Conservation (phyloP, 352 stramenopile genomes). For the Phytophthora vignae region DNA sequence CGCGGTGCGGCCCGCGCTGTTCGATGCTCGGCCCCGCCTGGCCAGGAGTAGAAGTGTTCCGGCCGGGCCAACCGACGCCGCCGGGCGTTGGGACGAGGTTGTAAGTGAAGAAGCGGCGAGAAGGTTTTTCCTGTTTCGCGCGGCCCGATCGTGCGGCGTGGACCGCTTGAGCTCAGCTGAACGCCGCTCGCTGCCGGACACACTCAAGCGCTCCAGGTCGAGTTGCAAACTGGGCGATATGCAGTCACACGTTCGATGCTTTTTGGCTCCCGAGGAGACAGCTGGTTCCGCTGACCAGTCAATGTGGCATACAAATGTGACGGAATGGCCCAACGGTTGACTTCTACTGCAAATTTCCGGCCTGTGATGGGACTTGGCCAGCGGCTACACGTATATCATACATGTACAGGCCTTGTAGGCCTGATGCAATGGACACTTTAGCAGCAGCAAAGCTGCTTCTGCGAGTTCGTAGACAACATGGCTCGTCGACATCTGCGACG, state of each 20-base stretch:
- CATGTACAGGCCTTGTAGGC: too few relatives aligned
- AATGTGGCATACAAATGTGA: neutral
- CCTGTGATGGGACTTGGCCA: too few relatives aligned
- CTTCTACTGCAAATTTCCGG: neutral
- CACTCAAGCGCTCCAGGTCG: neutral
- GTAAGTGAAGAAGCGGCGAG: neutral
- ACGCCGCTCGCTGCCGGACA: too few relatives aligned
- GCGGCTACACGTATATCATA: too few relatives aligned
- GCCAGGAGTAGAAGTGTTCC: neutral
- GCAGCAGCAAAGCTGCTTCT: too few relatives aligned
- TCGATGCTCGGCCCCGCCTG: neutral
- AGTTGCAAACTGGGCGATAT: neutral
- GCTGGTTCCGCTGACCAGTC: neutral
- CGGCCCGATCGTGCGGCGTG: too few relatives aligned
- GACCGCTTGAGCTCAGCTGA: neutral
- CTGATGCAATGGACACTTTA: too few relatives aligned
- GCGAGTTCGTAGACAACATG: neutral
- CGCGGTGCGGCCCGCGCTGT: neutral
- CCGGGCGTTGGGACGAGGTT: neutral
- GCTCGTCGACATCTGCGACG: conserved; percentile 20
- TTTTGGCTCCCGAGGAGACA: neutral
- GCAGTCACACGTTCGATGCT: neutral
- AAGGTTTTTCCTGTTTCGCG: neutral
- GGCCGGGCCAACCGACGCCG: neutral
- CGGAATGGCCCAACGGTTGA: neutral